These are phyloP conservation scores for Cruciata laevipes DNA, from an alignment of 257 asterid genomes.

Conservation along the genomic window DNA sequence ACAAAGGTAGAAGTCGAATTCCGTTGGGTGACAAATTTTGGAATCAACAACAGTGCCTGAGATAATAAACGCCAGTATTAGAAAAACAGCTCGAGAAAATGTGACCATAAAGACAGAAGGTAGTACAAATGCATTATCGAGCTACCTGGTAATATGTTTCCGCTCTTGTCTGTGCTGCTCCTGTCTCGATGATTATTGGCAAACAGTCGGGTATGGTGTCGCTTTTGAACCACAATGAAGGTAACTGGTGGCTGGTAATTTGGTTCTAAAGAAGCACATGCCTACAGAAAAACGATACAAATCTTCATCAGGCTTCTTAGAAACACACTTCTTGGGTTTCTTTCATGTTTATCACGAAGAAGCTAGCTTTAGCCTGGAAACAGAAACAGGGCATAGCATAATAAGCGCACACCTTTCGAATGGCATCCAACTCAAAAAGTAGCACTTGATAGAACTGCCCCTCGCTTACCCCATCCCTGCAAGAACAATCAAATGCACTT, in stretches of 20 bases:
- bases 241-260: conserved; percentile 97
- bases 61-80: background rate
- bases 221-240: conserved; percentile 86
- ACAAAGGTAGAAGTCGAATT: conserved; percentile 89
- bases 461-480: conserved; percentile 98
- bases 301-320: conserved; percentile 13
- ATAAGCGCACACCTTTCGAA: conserved; percentile 63
- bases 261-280: conserved; percentile 95
- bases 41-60: conserved; percentile 94
- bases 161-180: conserved; percentile 86
- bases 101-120: background rate
- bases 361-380: conserved; percentile 7
- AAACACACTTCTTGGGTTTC: background rate
- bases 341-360: background rate
- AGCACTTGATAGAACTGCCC: conserved; percentile 95
- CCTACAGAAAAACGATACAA: conserved; percentile 32
- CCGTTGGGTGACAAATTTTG: conserved; percentile 95
- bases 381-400: too few relatives aligned
- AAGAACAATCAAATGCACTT: background rate
- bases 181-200: conserved; percentile 86
- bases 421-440: conserved; percentile 89
- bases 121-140: background rate
- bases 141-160: conserved; percentile 87
- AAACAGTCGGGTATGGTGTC: conserved; percentile 89
- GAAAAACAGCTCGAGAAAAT: background rate